Percentiles rank a stretch among this genome's conserved stretches.
Evolutionary conservation across 2,329 filamentous ascomycete genomes (phyloP).

Genomic region (Calonectria montana): DNA sequence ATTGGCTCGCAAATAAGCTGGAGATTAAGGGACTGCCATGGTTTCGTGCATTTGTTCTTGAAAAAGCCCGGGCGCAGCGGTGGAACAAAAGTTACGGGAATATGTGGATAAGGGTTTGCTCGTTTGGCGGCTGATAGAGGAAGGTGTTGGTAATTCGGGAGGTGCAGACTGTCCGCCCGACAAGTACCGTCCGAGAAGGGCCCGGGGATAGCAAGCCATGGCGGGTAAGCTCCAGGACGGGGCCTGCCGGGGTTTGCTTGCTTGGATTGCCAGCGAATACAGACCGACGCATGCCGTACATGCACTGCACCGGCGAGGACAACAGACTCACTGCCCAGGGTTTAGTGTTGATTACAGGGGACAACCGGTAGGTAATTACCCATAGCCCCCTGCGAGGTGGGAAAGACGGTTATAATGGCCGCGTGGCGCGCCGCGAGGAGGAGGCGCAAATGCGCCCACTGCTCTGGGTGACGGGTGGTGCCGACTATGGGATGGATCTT

Average conservation of each 20-base stretch:
- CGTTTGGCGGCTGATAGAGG: slow-evolving; percentile 35
- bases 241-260: slow-evolving; percentile 2
- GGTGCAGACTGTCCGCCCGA: neutral
- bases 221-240: neutral
- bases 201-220: slow-evolving; percentile 24
- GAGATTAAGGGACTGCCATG: neutral
- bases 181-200: slow-evolving; percentile 30
- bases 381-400: neutral
- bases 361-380: neutral
- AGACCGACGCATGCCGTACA: neutral
- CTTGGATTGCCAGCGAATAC: neutral
- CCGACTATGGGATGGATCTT: neutral
- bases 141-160: slow-evolving; percentile 20
- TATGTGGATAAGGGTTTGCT: slow-evolving; percentile 36
- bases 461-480: neutral
- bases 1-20: neutral
- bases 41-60: neutral
- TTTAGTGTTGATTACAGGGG: neutral
- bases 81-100: slow-evolving; percentile 25
- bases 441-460: slow-evolving; percentile 1
- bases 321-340: neutral
- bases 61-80: slow-evolving; percentile 1
- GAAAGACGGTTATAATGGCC: neutral
- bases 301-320: neutral
- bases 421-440: neutral